Base-by-base conservation (phyloP, 2,329 filamentous ascomycete genomes). In the Aspergillus sp. region DNA sequence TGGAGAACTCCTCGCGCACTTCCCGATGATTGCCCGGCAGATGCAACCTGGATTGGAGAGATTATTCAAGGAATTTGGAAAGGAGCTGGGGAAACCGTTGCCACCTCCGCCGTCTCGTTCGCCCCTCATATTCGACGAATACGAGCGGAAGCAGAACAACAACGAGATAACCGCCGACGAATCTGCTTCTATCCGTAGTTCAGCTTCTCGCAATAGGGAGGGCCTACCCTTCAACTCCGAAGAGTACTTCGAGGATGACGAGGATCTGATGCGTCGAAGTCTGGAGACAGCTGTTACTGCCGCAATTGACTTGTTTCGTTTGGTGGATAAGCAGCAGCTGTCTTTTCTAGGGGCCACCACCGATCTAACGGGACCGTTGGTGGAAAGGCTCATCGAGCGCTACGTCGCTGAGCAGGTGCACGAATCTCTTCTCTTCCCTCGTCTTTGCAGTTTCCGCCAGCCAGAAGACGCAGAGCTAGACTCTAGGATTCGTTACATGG, bases 331-430 rank as follows among this genome's bases (percentile, higher is more conserved):
- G 74, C 91, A 96, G 70, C 95, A 98, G 70, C 81, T 99, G 28
- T 97, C 94, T 3, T 83, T 96, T 38, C 83, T 99, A 4, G 95
- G 93, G 17, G 91, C 93, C 4, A 97, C 92, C 1, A 99, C 96
- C 2, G 92, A 97, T 72, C 80, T 99, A 55, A 98, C 95, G 0
- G 94, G 95, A 0, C 91, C 93, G 1, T 80, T 96, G 8, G 93
- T 99, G 1, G 96, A 99, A 78, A 88, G 91, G 63, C 83, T 99
- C 69, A 97, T 99, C 65, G 95, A 99, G 76, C 89, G 92, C 51
- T 97, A 99, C 76, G 88, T 99, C 45, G 87, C 91, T 0, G 95
- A 98, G 73, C 94, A 97, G 74, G 87, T 98, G 6, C 94, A 99
- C 69, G 89, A 94, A 70, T 79, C 83, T 0, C 84, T 96, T 28